Base-by-base conservation (phyloP, 179 eudicot species). In the Vitellaria paradoxa region DNA sequence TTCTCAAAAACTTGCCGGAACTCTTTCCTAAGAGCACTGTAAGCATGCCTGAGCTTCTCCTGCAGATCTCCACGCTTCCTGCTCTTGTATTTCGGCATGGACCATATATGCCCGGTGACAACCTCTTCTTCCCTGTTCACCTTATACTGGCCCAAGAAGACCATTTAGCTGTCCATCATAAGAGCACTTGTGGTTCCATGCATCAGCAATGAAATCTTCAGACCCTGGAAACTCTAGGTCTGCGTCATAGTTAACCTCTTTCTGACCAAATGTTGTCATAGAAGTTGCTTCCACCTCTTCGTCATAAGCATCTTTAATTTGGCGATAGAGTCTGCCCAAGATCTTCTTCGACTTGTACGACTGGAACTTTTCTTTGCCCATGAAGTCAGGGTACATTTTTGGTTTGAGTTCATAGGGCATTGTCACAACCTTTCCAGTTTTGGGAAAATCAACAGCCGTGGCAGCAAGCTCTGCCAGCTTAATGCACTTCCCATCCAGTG, bases 371-470 rank as follows among this genome's bases (percentile, higher is more conserved):
- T 90, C 86, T 79, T 92, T 94, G 12, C 91, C 97, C 98, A 94
- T 94, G 80, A 92, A 94, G 81, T 94, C 98, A 0, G 98, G 98
- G 79, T 94, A 96, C 79, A 85, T 53, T 77, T 96, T 90, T 18
- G 99, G 97, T 80, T 79, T 93, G 1, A 93, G 79, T 0, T 86
- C 83, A 15, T 65, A 46, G 9, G 99, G 99, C 97, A 96, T 87
- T 4, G 79, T 82, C 49, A 89, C 96, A 3, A 82, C 24, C 76
- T 81, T 86, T 69, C 99, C 99, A 3, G 98, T 96, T 83, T 96
- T 96, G 0, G 99, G 99, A 80, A 96, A 93, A 86, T 96, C 99
- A 61, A 96, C 99, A 3, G 99, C 99, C 61, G 78, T 80, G 3
- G 99, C 98, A 13, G 99, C 99, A 12, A 92, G 96, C 78, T 91